A percentile compares a stretch with the other conserved stretches of the same genome.
Conservation (phyloP, 352 stramenopile genomes). For the Globisporangium paddicum region DNA sequence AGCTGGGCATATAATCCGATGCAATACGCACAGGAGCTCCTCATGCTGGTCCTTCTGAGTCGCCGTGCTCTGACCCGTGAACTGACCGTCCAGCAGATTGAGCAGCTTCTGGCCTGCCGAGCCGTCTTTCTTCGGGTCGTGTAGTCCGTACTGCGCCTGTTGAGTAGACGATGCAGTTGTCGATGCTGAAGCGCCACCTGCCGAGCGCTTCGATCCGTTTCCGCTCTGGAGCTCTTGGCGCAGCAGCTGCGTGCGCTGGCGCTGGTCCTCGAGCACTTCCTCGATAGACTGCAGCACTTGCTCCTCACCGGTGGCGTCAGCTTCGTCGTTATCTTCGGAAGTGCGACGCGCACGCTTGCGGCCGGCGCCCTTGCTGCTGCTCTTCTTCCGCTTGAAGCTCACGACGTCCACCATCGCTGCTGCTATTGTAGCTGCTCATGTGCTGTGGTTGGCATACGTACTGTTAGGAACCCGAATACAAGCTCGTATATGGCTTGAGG, state of each 20-base stretch:
- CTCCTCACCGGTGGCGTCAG: slow-evolving; percentile 17
- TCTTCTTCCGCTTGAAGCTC: slow-evolving; percentile 63
- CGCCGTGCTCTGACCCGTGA: slow-evolving; percentile 62
- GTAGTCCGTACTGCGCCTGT: slow-evolving; percentile 46
- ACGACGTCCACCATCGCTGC: slow-evolving; percentile 19
- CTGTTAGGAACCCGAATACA: too few relatives aligned
- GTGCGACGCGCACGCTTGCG: slow-evolving; percentile 37
- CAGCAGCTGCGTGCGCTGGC: slow-evolving; percentile 40
- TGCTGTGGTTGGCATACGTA: not conserved
- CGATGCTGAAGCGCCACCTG: not conserved
- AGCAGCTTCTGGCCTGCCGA: slow-evolving; percentile 65
- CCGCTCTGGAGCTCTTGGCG: slow-evolving; percentile 27
- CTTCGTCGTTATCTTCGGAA: slow-evolving; percentile 16
- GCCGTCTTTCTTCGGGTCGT: slow-evolving; percentile 73
- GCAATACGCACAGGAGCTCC: slow-evolving; percentile 48
- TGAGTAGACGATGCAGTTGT: not conserved
- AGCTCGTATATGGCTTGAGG: too few relatives aligned
- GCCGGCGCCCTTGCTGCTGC: slow-evolving; percentile 10
- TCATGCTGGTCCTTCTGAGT: slow-evolving; percentile 70
- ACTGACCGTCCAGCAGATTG: slow-evolving; percentile 72
- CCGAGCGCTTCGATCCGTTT: not conserved
- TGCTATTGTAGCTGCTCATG: not conserved
- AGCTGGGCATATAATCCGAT: not conserved
- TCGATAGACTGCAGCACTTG: slow-evolving; percentile 49
- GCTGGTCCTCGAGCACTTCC: slow-evolving; percentile 71